Evolutionary conservation across 257 asterid species (phyloP), one percentile per base, ranked within the genome.

Genomic region (Nicotiana undulata): DNA sequence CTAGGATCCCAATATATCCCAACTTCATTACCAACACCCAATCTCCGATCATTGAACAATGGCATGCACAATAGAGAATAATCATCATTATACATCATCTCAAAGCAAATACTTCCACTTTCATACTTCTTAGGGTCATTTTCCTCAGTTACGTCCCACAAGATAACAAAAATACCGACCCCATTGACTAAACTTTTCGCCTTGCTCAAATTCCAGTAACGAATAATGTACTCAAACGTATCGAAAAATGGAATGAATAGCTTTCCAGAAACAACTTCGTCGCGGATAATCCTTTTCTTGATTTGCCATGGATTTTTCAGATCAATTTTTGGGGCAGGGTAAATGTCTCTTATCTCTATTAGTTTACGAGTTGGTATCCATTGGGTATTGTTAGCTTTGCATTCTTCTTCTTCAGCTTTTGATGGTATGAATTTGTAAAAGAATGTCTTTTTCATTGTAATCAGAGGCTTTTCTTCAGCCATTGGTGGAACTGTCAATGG

Each of bases 71-170:
- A 28, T 11, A 92, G 80, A 0, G 76, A 15, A 59, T 63, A 89
- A 16, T 84, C 80, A 26, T 82, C 91, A 26, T 79, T 68, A 0
- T 51, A 85, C 6, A 82, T 29, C 5, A 86, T 83, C 22, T 87
- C 86, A 32, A 91, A 81, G 81, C 46, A 86, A 6, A 87, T 53
- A 0, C n/a, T 8, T 2, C 77, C 83, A 28, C 34, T 52, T 0
- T 86, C 85, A 9, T 87, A 87, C 18, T 44, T 84, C 58, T 68
- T 89, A 1, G 87, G 88, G 13, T 32, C 63, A 13, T 37, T 86
- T 4, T 81, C 83, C 10, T 84, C 81, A 0, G 89, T 91, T 7
- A 87, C 79, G 79, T 92, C 97, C 94, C 94, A 91, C 78, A 91
- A 7, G 2, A 52, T 56, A 29, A 90, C 92, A 0, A 40, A 18